These are phyloP conservation scores for Acephala macrosclerotiorum DNA, from an alignment of 2,329 filamentous ascomycete species.

Conservation along the genomic window DNA sequence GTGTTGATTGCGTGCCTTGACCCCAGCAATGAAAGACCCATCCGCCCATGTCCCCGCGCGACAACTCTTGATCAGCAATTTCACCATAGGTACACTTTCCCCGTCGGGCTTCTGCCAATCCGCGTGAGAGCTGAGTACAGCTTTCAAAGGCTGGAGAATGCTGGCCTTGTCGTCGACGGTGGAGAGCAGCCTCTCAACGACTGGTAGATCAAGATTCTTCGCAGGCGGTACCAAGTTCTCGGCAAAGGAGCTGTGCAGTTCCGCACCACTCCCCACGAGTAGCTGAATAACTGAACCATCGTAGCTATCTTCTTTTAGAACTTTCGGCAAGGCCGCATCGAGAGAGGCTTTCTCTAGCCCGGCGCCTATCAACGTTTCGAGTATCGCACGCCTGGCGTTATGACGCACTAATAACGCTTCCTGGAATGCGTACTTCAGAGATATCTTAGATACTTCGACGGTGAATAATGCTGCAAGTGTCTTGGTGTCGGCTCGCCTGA, in stretches of 20 bases:
- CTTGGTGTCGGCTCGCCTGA: slow-evolving; percentile 9
- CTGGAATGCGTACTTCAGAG: slow-evolving; percentile 13
- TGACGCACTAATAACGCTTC: slow-evolving; percentile 4
- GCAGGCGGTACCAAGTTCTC: slow-evolving; percentile 13
- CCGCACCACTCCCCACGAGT: slow-evolving; percentile 5
- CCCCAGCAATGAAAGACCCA: slow-evolving; percentile 6
- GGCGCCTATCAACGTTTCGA: slow-evolving; percentile 5
- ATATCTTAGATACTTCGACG: slow-evolving; percentile 4
- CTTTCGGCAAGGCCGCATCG: slow-evolving; percentile 11
- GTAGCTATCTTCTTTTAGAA: slow-evolving; percentile 12
- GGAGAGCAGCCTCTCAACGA: slow-evolving; percentile 11
- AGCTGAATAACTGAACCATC: slow-evolving; percentile 2
- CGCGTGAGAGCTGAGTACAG: slow-evolving; percentile 5
- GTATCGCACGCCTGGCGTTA: neutral
- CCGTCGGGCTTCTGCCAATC: slow-evolving; percentile 11
- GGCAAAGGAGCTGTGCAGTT: slow-evolving; percentile 10
- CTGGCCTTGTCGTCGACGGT: slow-evolving; percentile 7
- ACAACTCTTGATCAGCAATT: slow-evolving; percentile 9
- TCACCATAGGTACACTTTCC: slow-evolving; percentile 12
- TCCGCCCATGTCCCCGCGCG: slow-evolving; percentile 10
- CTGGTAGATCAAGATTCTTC: slow-evolving; percentile 8
- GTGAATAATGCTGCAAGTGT: slow-evolving; percentile 10
- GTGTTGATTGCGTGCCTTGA: slow-evolving; percentile 9
- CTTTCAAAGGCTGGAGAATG: slow-evolving; percentile 11
- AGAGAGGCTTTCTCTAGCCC: slow-evolving; percentile 12